Conservation (phyloP, 1,284 basidiomycete genomes). For the Cutaneotrichosporon sp. region DNA sequence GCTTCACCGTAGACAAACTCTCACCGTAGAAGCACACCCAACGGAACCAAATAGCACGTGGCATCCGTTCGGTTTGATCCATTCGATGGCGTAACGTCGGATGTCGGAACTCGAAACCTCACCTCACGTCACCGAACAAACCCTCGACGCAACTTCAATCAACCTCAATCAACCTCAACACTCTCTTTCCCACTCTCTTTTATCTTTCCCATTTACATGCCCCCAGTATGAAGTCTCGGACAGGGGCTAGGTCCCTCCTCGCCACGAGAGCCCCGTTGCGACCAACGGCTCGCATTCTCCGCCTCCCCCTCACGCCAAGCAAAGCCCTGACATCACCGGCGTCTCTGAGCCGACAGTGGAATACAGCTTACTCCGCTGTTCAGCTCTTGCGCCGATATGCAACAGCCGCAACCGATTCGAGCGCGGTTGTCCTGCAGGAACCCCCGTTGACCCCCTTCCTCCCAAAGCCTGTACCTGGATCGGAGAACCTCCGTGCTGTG, state of each 20-base stretch:
- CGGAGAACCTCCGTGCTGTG: background rate
- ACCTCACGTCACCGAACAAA: too few relatives aligned
- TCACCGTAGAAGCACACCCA: too few relatives aligned
- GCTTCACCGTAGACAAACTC: too few relatives aligned
- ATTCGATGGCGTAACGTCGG: too few relatives aligned
- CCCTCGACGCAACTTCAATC: too few relatives aligned
- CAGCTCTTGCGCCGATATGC: background rate
- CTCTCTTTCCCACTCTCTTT: background rate
- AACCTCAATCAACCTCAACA: background rate
- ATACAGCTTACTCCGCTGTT: background rate
- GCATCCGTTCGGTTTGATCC: too few relatives aligned
- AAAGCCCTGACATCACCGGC: background rate
- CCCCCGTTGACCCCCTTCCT: background rate
- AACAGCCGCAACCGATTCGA: background rate
- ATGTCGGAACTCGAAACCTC: too few relatives aligned
- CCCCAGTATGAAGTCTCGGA: slow-evolving; percentile 1
- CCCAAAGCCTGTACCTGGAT: background rate
- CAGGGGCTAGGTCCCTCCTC: background rate
- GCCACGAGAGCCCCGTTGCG: background rate
- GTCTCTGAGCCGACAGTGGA: background rate
- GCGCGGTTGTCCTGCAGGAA: background rate
- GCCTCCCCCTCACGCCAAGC: background rate
- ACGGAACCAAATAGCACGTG: too few relatives aligned
- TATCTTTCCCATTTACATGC: background rate
- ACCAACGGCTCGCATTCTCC: background rate